Evolutionary conservation across 2,329 filamentous ascomycete species (phyloP).

Genomic region (Davidsoniella virescens): DNA sequence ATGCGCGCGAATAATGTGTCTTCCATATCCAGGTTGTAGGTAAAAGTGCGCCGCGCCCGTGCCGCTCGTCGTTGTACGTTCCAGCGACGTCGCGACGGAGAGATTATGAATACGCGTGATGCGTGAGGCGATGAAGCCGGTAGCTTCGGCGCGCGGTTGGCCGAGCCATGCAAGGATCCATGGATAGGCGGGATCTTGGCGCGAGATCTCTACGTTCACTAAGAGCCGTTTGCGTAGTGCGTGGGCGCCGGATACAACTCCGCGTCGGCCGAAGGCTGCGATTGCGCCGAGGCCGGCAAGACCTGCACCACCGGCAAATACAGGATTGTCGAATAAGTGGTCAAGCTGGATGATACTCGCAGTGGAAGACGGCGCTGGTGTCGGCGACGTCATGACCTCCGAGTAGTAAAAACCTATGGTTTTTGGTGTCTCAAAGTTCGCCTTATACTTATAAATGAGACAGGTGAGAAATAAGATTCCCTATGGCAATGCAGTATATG

Average conservation of each 20-base stretch:
- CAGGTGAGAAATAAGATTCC: too few species aligned
- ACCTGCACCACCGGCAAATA: conserved; percentile 63
- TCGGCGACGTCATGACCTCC: not conserved
- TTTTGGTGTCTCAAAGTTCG: not conserved
- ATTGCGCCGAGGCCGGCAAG: conserved; percentile 76
- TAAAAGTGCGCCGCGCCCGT: conserved; percentile 59
- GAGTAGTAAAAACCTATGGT: not conserved
- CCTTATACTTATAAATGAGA: not conserved
- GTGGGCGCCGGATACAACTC: conserved; percentile 52
- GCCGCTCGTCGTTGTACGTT: conserved; percentile 39
- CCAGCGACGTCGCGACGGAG: conserved; percentile 36
- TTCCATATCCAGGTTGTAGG: conserved; percentile 78
- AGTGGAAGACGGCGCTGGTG: not conserved
- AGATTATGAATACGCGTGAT: conserved; percentile 45
- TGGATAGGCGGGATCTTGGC: conserved; percentile 80
- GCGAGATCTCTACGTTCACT: conserved; percentile 89
- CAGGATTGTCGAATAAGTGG: conserved; percentile 42
- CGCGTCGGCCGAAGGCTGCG: conserved; percentile 65
- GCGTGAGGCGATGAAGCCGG: conserved; percentile 40
- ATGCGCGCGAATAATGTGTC: conserved; percentile 73
- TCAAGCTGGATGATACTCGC: conserved; percentile 15
- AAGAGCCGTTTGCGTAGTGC: conserved; percentile 72
- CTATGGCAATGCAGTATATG: too few species aligned
- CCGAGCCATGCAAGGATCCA: conserved; percentile 95
- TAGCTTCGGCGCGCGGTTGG: conserved; percentile 47